Conservation (phyloP, 495 filamentous ascomycete genomes). For the Neurospora sublineolata region DNA sequence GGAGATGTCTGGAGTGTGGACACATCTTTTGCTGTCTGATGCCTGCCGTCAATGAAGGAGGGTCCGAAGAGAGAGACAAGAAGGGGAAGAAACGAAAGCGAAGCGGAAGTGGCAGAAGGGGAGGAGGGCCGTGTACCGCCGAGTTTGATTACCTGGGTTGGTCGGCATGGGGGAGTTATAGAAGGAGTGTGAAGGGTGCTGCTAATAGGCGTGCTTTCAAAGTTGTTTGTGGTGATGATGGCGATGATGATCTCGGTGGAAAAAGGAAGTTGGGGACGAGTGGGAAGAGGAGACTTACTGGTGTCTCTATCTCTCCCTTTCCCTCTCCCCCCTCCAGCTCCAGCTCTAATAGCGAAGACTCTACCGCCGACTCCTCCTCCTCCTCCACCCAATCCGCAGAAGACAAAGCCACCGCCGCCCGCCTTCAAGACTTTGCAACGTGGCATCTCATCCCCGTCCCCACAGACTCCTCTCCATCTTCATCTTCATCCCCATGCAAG, state of each 20-base stretch:
- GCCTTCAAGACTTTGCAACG: not conserved
- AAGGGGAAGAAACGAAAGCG: not conserved
- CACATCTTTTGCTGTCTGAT: slow-evolving; percentile 27
- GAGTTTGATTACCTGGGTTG: slow-evolving; percentile 36
- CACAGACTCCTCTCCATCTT: not conserved
- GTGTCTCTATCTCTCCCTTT: not conserved
- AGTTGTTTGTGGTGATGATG: not conserved
- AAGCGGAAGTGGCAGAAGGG: not conserved
- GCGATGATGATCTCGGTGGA: not conserved
- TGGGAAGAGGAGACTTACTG: not conserved
- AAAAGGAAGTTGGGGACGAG: not conserved
- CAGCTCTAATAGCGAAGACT: not conserved
- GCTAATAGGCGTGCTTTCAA: not conserved
- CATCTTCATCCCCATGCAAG: not conserved
- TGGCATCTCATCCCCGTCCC: not conserved
- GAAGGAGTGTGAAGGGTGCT: slow-evolving; percentile 14
- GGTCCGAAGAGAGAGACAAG: not conserved
- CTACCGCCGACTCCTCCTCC: not conserved
- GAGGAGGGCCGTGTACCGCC: slow-evolving; percentile 13
- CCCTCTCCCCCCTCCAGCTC: not conserved
- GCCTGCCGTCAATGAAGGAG: not conserved
- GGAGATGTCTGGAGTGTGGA: slow-evolving; percentile 33
- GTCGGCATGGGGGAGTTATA: slow-evolving; percentile 24
- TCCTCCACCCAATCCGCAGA: not conserved
- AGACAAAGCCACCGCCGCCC: not conserved